Percentiles rank a stretch among this genome's conserved stretches.
phyloP scores from a whole-genome alignment of 345 rosid genomes.

The Citrus trifoliata region DNA sequence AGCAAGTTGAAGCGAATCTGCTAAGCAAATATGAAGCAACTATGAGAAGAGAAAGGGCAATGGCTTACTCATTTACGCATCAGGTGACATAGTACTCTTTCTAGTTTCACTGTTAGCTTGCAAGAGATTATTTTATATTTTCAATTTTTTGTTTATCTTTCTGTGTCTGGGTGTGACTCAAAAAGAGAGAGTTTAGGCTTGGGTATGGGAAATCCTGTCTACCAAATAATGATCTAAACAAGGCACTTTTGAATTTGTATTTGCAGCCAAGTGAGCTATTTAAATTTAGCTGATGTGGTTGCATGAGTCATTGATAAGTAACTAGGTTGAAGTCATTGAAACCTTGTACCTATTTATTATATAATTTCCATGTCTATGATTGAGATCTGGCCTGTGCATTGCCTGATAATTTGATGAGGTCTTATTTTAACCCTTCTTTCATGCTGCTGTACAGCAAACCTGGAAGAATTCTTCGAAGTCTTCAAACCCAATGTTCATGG shows the following conservation, averaged over 20 bases:
- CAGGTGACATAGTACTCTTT: slow-evolving; percentile 51
- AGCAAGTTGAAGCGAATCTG: slow-evolving; percentile 77
- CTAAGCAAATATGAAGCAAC: slow-evolving; percentile 88
- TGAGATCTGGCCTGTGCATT: not conserved
- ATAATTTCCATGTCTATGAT: not conserved
- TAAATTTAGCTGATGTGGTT: not conserved
- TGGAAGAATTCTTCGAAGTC: slow-evolving; percentile 72
- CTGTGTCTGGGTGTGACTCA: not conserved
- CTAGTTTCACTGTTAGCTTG: not conserved
- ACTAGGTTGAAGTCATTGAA: not conserved
- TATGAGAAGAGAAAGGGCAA: slow-evolving; percentile 87
- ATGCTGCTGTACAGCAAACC: slow-evolving; percentile 52
- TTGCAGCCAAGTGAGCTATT: not conserved
- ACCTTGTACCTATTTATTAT: not conserved
- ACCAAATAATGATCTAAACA: too few species aligned
- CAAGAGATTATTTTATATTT: not conserved
- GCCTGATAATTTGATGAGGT: not conserved
- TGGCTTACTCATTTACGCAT: slow-evolving; percentile 88
- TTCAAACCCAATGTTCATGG: slow-evolving; percentile 70
- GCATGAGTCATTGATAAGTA: not conserved
- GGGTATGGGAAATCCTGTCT: not conserved
- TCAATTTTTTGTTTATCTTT: not conserved
- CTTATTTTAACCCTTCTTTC: not conserved
- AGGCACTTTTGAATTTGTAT: not conserved
- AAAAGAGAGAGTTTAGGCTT: slow-evolving; percentile 4